Base-by-base conservation (phyloP, 345 rosid species). In the Erysimum cheiranthoides region DNA sequence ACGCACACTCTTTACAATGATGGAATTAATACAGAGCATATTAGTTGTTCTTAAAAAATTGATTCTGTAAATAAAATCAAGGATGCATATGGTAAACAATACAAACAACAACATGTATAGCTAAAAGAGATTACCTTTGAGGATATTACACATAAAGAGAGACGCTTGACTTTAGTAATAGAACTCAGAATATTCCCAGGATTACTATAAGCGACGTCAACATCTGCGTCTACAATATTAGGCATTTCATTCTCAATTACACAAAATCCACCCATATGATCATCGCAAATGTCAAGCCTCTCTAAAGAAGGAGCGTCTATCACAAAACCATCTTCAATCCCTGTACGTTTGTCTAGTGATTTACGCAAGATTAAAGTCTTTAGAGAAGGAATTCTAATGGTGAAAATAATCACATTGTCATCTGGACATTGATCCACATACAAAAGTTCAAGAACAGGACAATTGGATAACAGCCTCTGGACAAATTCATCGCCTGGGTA, bases 401-500 rank as follows among this genome's bases (percentile, higher is more conserved):
- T 35, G 35, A 67, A 67, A 34, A n/a, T 8, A 10, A 32, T 51
- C 34, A 67, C 71, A 50, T 35, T 51, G 61, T 51, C 21, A 35
- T 13, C 6, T 8, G 4, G 13, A 17, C 45, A 17, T 6, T n/a
- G 46, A 3, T 18, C 10, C 32, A 51, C 49, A 50, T 1, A 5
- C 25, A 58, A 46, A 18, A 5, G 1, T 18, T 42, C 71, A 35
- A 65, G 71, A 53, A 65, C 57, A n/a, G 27, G 57, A 43, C 40
- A 64, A 46, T 1, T 30, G 1, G 53, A 45, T 30, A 45, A 31
- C 10, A 73, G 4, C 31, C 13, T 21, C 4, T 52, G 8, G 12
- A 43, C 38, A 17, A 68, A 73, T 5, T 38, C 27, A 1, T 11
- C 71, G 16, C 40, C 32, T 5, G 52, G 62, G 5, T 39, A 64